Conservation (phyloP, 139 green algal genomes). For the Coelastrella sp. region DNA sequence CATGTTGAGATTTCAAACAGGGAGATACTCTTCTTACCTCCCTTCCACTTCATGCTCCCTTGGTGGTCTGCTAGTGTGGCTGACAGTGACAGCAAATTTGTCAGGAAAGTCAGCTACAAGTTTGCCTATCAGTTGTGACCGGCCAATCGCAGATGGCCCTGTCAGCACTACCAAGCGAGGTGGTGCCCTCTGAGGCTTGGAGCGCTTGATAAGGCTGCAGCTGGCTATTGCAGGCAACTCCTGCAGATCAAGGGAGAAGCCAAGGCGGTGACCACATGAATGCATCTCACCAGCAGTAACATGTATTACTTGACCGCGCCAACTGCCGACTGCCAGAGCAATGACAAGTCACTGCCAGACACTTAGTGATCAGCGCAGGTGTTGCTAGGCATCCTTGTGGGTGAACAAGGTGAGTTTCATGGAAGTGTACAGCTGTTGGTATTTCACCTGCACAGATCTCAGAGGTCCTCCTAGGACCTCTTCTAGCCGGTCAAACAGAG, state of each 20-base stretch:
- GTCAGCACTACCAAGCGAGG: constrained; percentile 79
- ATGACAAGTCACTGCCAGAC: no score
- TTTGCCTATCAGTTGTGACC: constrained; percentile 55
- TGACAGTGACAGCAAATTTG: constrained; percentile 68
- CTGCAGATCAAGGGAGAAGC: not conserved
- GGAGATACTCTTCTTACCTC: not conserved
- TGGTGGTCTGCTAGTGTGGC: constrained; percentile 60
- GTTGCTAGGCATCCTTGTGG: no score
- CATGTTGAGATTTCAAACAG: not conserved
- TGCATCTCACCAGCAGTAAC: no score
- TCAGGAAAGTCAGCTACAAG: constrained; percentile 69
- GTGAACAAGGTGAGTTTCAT: no score
- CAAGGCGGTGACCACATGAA: no score
- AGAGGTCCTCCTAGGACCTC: constrained; percentile 52
- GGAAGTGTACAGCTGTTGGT: not conserved
- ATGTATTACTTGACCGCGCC: no score
- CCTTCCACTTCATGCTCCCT: constrained; percentile 64
- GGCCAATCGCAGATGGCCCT: constrained; percentile 69
- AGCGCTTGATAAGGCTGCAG: constrained; percentile 61
- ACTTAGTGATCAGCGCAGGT: no score
- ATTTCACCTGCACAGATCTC: constrained; percentile 7
- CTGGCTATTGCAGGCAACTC: constrained; percentile 53
- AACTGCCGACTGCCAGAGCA: no score
- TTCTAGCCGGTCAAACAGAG: constrained; percentile 75
- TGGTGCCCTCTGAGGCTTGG: constrained; percentile 63